These are phyloP conservation scores for Mycena belliarum DNA, from an alignment of 768 basidiomycete genomes.

Conservation along the genomic window DNA sequence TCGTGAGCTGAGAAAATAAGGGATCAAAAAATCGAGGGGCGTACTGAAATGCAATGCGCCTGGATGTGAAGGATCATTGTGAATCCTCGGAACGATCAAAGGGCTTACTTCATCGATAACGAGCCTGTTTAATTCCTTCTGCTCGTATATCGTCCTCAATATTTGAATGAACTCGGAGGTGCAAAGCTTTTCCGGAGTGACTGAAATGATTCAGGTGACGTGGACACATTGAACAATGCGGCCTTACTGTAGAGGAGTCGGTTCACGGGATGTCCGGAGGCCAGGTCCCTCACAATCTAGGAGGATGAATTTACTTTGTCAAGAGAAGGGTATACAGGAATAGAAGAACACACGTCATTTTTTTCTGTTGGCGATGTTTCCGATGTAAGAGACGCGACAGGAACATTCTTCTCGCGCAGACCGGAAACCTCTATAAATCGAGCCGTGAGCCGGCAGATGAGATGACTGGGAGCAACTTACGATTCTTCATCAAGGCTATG, in stretches of 20 bases:
- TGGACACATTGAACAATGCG: not conserved
- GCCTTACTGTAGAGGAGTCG: conserved; percentile 72
- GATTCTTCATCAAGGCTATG: conserved; percentile 83
- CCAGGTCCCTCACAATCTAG: conserved; percentile 65
- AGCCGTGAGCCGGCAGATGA: not conserved
- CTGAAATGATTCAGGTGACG: conserved; percentile 33
- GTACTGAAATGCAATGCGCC: conserved; percentile 84
- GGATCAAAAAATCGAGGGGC: not conserved
- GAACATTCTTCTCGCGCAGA: conserved; percentile 53
- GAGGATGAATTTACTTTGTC: not conserved
- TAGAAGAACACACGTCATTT: conserved; percentile 41
- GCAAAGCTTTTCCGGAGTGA: conserved; percentile 76
- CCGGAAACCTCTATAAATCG: conserved; percentile 57
- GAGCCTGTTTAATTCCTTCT: conserved; percentile 64
- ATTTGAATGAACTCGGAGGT: conserved; percentile 53
- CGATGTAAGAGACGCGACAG: conserved; percentile 65
- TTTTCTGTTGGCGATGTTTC: conserved; percentile 60
- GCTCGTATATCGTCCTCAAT: conserved; percentile 51
- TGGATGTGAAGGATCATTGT: conserved; percentile 24
- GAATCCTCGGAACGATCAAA: not conserved
- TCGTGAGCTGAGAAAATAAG: not conserved
- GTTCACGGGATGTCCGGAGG: conserved; percentile 55
- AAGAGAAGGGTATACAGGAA: not conserved
- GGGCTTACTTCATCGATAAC: conserved; percentile 75
- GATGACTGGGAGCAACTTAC: conserved; percentile 42